Evolutionary conservation across 306 rosid species (phyloP).

Genomic region (Arachis hypogaea): DNA sequence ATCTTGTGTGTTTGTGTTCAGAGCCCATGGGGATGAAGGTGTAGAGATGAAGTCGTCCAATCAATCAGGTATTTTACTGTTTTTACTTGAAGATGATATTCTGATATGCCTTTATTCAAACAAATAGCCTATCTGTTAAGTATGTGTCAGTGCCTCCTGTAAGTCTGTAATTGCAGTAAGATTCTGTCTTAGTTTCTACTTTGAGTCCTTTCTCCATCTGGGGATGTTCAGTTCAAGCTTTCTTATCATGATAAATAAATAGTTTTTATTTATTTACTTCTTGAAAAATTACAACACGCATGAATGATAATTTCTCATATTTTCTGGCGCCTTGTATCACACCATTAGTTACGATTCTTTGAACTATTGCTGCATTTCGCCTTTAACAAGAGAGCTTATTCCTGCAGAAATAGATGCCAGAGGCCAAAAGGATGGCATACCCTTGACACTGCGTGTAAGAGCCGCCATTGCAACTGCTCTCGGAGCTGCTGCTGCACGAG

Average conservation of each 20-base stretch:
- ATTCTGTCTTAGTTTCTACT: not conserved
- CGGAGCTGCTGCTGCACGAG: slow-evolving; percentile 92
- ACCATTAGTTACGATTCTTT: not conserved
- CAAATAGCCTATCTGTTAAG: slow-evolving; percentile 7
- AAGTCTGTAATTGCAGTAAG: slow-evolving; percentile 8
- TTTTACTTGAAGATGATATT: slow-evolving; percentile 24
- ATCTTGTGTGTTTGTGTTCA: slow-evolving; percentile 46
- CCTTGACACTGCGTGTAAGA: slow-evolving; percentile 68
- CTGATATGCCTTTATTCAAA: slow-evolving; percentile 18
- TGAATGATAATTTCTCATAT: not conserved
- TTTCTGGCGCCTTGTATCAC: not conserved
- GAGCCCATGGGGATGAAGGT: slow-evolving; percentile 56
- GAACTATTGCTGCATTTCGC: slow-evolving; percentile 11
- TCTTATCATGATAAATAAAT: slow-evolving; percentile 7
- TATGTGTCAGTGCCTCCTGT: not conserved
- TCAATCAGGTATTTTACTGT: slow-evolving; percentile 57
- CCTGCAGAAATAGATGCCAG: slow-evolving; percentile 50
- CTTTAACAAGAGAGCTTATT: slow-evolving; percentile 30
- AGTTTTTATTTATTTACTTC: not conserved
- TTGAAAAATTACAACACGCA: not conserved
- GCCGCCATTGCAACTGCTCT: slow-evolving; percentile 86
- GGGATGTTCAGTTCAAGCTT: not conserved
- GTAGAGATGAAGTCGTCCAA: slow-evolving; percentile 50
- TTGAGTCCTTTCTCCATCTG: not conserved
- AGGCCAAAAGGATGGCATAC: slow-evolving; percentile 54